Conservation (phyloP, 2,329 filamentous ascomycete species). For the Monascus ruber region DNA sequence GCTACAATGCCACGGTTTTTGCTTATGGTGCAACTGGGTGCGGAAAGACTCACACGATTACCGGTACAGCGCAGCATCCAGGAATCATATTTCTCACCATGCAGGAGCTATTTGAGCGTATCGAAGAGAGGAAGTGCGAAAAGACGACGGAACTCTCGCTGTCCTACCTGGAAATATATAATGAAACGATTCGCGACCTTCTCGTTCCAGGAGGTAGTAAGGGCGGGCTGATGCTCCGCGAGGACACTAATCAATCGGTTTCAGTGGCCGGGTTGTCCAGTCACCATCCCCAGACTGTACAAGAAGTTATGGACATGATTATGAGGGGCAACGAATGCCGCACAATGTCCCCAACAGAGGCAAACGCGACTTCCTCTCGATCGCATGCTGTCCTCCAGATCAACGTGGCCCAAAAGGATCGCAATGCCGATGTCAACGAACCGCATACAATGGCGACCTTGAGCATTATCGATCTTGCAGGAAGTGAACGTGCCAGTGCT, state of each 20-base stretch:
- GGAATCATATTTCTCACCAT: constrained; percentile 98
- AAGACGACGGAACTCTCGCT: constrained; percentile 84
- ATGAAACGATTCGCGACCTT: constrained; percentile 93
- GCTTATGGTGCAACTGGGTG: constrained; percentile 96
- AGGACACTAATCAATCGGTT: constrained; percentile 87
- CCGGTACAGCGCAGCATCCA: constrained; percentile 79
- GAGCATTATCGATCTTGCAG: constrained; percentile 94
- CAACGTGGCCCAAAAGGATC: constrained; percentile 87
- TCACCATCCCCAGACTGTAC: constrained; percentile 78
- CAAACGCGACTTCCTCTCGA: constrained; percentile 92
- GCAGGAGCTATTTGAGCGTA: constrained; percentile 97
- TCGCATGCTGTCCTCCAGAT: constrained; percentile 97
- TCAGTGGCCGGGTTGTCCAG: constrained; percentile 85
- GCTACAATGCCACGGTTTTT: constrained; percentile 98
- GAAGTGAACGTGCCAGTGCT: constrained; percentile 88
- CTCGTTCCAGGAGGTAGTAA: constrained; percentile 77
- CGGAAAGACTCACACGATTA: constrained; percentile 97
- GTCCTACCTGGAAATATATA: constrained; percentile 97
- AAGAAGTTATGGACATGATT: constrained; percentile 99
- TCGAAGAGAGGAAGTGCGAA: constrained; percentile 71
- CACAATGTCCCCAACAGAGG: constrained; percentile 92
- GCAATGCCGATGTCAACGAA: constrained; percentile 84
- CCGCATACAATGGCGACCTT: constrained; percentile 96
- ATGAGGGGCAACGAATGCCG: constrained; percentile 86
- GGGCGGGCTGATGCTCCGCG: constrained; percentile 76